Percentiles rank a stretch among this genome's conserved stretches.
Evolutionary conservation across 2,329 filamentous ascomycete genomes (phyloP).

Genomic region (Aspergillus pseudoterreus): DNA sequence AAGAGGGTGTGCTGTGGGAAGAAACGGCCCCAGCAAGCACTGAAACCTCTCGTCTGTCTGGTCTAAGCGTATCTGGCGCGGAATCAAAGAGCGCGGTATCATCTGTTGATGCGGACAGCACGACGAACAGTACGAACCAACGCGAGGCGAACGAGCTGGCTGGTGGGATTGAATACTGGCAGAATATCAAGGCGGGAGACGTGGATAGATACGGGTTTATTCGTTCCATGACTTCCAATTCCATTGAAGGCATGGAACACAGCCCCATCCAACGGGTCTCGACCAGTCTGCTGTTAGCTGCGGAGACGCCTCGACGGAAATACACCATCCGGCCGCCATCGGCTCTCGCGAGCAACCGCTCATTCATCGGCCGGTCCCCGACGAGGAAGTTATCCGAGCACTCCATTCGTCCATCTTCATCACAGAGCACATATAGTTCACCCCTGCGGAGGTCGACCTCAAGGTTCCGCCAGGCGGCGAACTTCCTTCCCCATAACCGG

Average conservation of each 20-base stretch:
- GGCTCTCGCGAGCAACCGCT: slow-evolving; percentile 42
- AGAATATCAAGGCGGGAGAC: slow-evolving; percentile 55
- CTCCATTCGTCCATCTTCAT: slow-evolving; percentile 44
- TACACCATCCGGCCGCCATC: slow-evolving; percentile 50
- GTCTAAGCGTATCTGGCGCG: slow-evolving; percentile 23
- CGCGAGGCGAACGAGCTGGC: slow-evolving; percentile 56
- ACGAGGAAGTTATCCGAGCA: slow-evolving; percentile 40
- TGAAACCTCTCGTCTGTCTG: slow-evolving; percentile 24
- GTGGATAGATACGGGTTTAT: slow-evolving; percentile 67
- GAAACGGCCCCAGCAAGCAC: slow-evolving; percentile 28
- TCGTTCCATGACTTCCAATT: slow-evolving; percentile 23
- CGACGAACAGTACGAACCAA: slow-evolving; percentile 29
- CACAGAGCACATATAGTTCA: slow-evolving; percentile 43
- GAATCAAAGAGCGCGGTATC: slow-evolving; percentile 24
- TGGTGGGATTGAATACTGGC: slow-evolving; percentile 64
- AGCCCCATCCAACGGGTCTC: slow-evolving; percentile 55
- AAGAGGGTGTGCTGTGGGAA: slow-evolving; percentile 41
- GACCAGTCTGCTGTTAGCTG: slow-evolving; percentile 55
- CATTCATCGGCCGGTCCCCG: slow-evolving; percentile 40
- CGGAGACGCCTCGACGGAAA: slow-evolving; percentile 53
- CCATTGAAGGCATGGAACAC: slow-evolving; percentile 30
- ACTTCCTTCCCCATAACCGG: slow-evolving; percentile 51
- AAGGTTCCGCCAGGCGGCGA: slow-evolving; percentile 51
- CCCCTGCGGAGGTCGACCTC: slow-evolving; percentile 39
- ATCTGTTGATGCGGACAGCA: slow-evolving; percentile 26